phyloP scores from a whole-genome alignment of 176 grass and related monocot genomes.

The Bolboschoenus planiculmis region DNA sequence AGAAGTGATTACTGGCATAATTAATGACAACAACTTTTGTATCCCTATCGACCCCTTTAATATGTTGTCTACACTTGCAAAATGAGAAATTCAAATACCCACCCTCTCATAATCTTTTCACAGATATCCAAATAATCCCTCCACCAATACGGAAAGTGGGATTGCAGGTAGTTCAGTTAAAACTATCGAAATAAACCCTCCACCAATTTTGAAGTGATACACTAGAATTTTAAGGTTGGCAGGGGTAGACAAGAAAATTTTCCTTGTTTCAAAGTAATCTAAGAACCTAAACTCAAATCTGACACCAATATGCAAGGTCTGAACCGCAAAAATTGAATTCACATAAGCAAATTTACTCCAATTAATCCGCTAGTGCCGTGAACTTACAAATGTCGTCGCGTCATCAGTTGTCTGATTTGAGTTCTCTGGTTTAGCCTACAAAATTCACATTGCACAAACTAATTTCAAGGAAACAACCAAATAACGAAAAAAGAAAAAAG shows the following conservation, averaged over 20 bases:
- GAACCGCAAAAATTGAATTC: neutral
- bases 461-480: neutral
- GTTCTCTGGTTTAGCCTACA: conserved; percentile 54
- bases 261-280: neutral
- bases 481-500: neutral
- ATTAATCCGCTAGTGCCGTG: neutral
- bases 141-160: neutral
- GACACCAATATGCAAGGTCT: neutral
- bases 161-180: neutral
- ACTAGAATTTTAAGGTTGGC: neutral
- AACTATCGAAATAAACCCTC: neutral
- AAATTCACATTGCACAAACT: neutral
- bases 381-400: conserved; percentile 73
- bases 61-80: neutral
- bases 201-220: neutral
- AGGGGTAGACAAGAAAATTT: neutral
- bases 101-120: neutral
- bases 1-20: neutral
- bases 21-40: neutral
- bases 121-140: neutral
- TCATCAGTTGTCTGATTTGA: conserved; percentile 62
- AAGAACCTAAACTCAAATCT: neutral
- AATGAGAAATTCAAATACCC: neutral
- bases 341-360: neutral
- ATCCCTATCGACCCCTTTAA: neutral